phyloP scores from a whole-genome alignment of 768 basidiomycete genomes.

The Leccinum longicurvipes region DNA sequence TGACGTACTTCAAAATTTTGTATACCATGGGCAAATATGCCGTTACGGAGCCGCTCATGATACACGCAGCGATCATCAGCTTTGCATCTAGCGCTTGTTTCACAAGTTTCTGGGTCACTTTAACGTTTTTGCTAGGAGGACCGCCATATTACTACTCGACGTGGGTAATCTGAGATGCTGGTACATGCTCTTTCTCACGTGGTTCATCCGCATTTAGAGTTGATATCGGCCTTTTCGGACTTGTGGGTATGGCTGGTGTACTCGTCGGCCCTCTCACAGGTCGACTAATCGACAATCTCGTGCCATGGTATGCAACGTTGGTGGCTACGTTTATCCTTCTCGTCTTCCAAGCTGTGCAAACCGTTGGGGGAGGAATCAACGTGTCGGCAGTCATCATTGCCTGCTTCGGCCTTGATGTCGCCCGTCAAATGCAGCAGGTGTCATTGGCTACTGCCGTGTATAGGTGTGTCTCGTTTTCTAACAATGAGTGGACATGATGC shows the following conservation, averaged over 20 bases:
- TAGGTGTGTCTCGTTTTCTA: conserved; percentile 34
- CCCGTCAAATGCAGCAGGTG: conserved; percentile 73
- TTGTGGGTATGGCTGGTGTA: conserved; percentile 72
- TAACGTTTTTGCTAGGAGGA: conserved; percentile 80
- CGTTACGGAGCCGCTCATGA: conserved; percentile 72
- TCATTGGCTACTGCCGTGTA: conserved; percentile 60
- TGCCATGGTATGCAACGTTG: conserved; percentile 77
- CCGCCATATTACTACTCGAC: conserved; percentile 74
- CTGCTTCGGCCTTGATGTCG: conserved; percentile 69
- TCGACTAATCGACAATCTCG: conserved; percentile 60
- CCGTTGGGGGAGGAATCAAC: conserved; percentile 65
- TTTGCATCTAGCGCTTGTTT: conserved; percentile 59
- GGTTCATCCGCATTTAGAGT: conserved; percentile 28
- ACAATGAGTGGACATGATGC: conserved; percentile 2
- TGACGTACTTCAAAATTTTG: conserved; percentile 67
- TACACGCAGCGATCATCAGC: conserved; percentile 65
- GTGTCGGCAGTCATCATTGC: conserved; percentile 69
- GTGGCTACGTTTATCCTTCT: conserved; percentile 46
- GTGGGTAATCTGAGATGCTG: conserved; percentile 33
- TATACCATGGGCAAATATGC: conserved; percentile 75
- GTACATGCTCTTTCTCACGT: neutral
- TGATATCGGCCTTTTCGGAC: conserved; percentile 70
- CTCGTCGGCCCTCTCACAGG: conserved; percentile 68
- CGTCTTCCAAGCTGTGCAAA: conserved; percentile 59
- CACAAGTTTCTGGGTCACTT: conserved; percentile 64